Evolutionary conservation across 768 basidiomycete species (phyloP).

Genomic region (Kwoniella dejecticola): DNA sequence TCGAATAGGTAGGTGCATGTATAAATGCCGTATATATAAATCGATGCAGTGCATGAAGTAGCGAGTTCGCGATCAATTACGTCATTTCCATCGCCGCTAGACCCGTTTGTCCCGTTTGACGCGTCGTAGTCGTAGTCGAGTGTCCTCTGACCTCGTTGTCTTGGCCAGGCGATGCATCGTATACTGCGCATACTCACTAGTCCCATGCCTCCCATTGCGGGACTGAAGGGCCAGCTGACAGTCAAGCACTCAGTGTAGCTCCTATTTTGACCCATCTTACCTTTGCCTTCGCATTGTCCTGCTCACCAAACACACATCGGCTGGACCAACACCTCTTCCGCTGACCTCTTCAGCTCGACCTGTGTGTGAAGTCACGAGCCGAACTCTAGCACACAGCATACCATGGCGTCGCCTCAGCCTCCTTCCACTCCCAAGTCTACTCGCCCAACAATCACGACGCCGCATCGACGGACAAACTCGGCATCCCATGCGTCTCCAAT

Average conservation of each 20-base stretch:
- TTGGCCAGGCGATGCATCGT: not conserved
- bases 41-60: no score
- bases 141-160: not conserved
- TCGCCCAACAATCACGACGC: slow-evolving; percentile 13
- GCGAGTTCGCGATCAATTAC: slow-evolving; percentile 8
- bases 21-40: no score
- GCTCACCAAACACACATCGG: not conserved
- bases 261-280: no score
- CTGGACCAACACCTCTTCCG: no score
- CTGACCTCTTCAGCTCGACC: no score
- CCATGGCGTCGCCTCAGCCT: slow-evolving; percentile 2
- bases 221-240: no score
- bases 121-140: slow-evolving; percentile 5
- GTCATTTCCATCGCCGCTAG: not conserved
- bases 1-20: no score
- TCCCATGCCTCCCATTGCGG: slow-evolving; percentile 1
- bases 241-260: no score
- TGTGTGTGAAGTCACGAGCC: no score
- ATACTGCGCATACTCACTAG: slow-evolving; percentile 1
- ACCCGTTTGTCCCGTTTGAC: not conserved
- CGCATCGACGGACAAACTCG: slow-evolving; percentile 17
- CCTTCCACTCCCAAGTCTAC: slow-evolving; percentile 9
- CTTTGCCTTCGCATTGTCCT: not conserved
- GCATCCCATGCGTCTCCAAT: slow-evolving; percentile 25
- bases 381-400: no score